phyloP scores from a whole-genome alignment of 2,329 filamentous ascomycete species.

The Pyrenochaeta sp. region DNA sequence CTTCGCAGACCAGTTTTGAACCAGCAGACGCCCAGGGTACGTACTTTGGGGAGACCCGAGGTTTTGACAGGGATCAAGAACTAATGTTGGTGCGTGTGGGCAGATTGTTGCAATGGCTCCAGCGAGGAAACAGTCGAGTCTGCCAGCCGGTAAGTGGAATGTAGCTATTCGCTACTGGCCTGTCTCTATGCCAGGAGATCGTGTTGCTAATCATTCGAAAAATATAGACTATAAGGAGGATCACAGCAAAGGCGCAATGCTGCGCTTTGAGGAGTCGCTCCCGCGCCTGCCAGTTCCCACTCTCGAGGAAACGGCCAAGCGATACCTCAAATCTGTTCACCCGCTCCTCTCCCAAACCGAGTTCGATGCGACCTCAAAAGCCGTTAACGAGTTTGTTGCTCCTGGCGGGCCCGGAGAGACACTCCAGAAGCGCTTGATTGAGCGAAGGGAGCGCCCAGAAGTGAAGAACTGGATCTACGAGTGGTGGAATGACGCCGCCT shows the following conservation, averaged over 20 bases:
- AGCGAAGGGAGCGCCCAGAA: slow-evolving; percentile 79
- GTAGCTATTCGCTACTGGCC: slow-evolving; percentile 21
- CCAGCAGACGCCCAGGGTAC: slow-evolving; percentile 43
- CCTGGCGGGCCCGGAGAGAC: slow-evolving; percentile 84
- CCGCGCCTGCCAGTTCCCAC: slow-evolving; percentile 81
- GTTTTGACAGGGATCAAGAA: neutral
- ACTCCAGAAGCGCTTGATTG: slow-evolving; percentile 87
- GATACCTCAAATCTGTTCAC: slow-evolving; percentile 82
- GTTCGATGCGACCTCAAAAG: slow-evolving; percentile 77
- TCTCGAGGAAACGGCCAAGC: slow-evolving; percentile 80
- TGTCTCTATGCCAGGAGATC: neutral
- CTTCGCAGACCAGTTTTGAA: slow-evolving; percentile 43
- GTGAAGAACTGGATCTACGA: slow-evolving; percentile 94
- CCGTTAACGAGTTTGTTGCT: slow-evolving; percentile 86
- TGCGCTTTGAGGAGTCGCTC: slow-evolving; percentile 86
- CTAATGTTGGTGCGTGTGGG: slow-evolving; percentile 10
- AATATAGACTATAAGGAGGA: slow-evolving; percentile 78
- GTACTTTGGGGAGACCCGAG: slow-evolving; percentile 1
- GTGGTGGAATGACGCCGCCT: slow-evolving; percentile 98
- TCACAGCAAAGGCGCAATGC: slow-evolving; percentile 78
- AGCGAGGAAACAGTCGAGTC: slow-evolving; percentile 53
- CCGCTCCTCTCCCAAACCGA: slow-evolving; percentile 75
- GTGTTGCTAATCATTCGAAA: neutral
- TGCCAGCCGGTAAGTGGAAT: slow-evolving; percentile 55
- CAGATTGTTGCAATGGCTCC: slow-evolving; percentile 50